Base-by-base conservation (phyloP, 2,329 filamentous ascomycete genomes). In the Ceratocystis alfenasii region DNA sequence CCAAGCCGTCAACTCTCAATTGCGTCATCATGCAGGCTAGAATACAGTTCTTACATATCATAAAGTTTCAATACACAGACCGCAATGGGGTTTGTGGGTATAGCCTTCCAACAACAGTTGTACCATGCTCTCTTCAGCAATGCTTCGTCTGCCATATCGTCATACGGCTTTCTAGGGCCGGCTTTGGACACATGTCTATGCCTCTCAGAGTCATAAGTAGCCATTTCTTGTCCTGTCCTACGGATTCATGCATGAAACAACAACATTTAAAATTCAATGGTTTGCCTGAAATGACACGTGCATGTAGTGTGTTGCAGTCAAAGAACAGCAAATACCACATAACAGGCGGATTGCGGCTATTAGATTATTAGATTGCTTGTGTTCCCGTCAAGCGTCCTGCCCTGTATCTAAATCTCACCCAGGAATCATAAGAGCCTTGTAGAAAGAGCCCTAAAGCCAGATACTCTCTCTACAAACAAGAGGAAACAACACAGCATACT, bases 211-310 rank as follows among this genome's bases (percentile, higher is more conserved):
- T 53, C 48, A 10, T 28, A 28, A 15, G 25, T n/a, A 33, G 28
- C 30, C 55, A 15, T 28, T 15, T 57, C 12, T 57, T 15, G 36
- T 41, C 28, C 33, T 59, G 55, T 59, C 28, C 55, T 33, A 59
- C 55, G 28, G 7, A 28, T 59, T 8, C 55, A 30, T 59, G 55
- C 28, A 59, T 59, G 55, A 59, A 59, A 59, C 55, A 57, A 33
- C 12, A 41, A 36, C 55, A 59, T 20, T 28, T 3, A 59, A 36
- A 8, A 59, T 59, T 15, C 55, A 36, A 36, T 36, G n/a, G 28
- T 20, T 15, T 53, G 20, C 33, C 12, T 59, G 55, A 15, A 59
- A 59, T 36, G 30, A 59, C 55, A 36, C 28, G 30, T 59, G 28
- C 55, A 36, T 59, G 33, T 12, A 53, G 48, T 25, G 15, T n/a